Evolutionary conservation across 192 early-diverging fungal species (phyloP).

Genomic region (Ambispora gerdemannii): DNA sequence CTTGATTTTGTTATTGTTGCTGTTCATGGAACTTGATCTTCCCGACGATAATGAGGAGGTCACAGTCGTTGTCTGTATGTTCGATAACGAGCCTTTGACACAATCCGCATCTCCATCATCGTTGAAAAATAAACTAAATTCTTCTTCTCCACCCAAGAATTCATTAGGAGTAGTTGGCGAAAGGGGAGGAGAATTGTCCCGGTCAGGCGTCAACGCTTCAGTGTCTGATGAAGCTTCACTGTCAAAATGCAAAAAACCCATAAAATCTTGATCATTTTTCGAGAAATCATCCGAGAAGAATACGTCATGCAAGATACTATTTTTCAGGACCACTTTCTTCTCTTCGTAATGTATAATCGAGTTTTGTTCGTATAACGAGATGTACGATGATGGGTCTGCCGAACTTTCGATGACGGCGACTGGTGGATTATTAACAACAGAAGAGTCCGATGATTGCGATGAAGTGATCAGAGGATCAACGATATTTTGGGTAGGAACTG

Average conservation of each 20-base stretch:
- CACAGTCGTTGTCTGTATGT: background rate
- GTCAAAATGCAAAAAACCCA: constrained; percentile 13
- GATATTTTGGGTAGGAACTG: background rate
- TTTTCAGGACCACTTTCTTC: background rate
- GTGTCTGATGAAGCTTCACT: constrained; percentile 29
- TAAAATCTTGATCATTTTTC: constrained; percentile 1
- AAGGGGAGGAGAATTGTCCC: constrained; percentile 5
- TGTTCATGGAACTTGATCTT: background rate
- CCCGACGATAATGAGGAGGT: background rate
- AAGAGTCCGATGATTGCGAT: too few species aligned
- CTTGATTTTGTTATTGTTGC: background rate
- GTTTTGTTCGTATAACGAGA: too few species aligned
- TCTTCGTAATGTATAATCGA: too few species aligned
- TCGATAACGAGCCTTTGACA: background rate
- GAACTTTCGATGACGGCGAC: background rate
- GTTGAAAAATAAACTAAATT: background rate
- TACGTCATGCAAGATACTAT: constrained; percentile 16
- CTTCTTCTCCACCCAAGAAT: background rate
- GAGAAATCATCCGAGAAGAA: constrained; percentile 22
- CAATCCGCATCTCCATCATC: background rate
- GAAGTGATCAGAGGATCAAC: background rate
- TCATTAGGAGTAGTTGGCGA: background rate
- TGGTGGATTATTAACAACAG: too few species aligned
- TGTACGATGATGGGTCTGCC: background rate
- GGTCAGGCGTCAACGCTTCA: constrained; percentile 19